Evolutionary conservation across 495 filamentous ascomycete genomes (phyloP).

Genomic region (Hypoxylon subgilvum): DNA sequence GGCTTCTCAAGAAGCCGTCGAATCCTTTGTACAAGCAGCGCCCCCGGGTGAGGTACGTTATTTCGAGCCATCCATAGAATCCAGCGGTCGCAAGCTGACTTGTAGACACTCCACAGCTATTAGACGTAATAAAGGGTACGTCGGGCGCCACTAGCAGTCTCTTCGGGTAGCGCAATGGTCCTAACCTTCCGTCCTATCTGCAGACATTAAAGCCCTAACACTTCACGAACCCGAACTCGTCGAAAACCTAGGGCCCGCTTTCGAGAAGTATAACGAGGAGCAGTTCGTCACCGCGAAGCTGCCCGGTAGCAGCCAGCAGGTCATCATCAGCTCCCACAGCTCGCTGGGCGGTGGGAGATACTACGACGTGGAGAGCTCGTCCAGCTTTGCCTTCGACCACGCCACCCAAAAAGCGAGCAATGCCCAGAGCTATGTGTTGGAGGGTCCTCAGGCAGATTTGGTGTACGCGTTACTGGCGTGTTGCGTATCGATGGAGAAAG

Average conservation of each 20-base stretch:
- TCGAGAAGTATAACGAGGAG: slow-evolving; percentile 94
- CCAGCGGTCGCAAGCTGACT: slow-evolving; percentile 11
- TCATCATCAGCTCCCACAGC: slow-evolving; percentile 87
- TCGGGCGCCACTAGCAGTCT: neutral
- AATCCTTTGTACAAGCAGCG: slow-evolving; percentile 91
- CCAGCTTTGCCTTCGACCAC: slow-evolving; percentile 88
- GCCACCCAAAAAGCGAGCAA: slow-evolving; percentile 84
- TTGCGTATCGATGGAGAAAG: neutral
- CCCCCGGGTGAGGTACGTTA: slow-evolving; percentile 91
- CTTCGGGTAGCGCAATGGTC: neutral
- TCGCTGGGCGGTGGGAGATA: slow-evolving; percentile 78
- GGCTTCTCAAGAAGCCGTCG: slow-evolving; percentile 67
- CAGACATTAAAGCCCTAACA: slow-evolving; percentile 89
- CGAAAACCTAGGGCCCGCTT: slow-evolving; percentile 75
- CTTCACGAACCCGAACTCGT: slow-evolving; percentile 71
- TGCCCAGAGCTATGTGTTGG: slow-evolving; percentile 79
- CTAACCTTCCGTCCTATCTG: slow-evolving; percentile 4
- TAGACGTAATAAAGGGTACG: slow-evolving; percentile 87
- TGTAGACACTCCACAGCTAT: slow-evolving; percentile 62
- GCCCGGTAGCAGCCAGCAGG: slow-evolving; percentile 82
- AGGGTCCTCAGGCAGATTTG: slow-evolving; percentile 77
- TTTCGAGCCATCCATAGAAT: neutral
- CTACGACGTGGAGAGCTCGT: slow-evolving; percentile 84
- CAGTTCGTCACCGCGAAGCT: slow-evolving; percentile 89
- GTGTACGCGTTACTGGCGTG: slow-evolving; percentile 60